phyloP scores from a whole-genome alignment of 1,284 basidiomycete genomes.

The Thelephora terrestris region DNA sequence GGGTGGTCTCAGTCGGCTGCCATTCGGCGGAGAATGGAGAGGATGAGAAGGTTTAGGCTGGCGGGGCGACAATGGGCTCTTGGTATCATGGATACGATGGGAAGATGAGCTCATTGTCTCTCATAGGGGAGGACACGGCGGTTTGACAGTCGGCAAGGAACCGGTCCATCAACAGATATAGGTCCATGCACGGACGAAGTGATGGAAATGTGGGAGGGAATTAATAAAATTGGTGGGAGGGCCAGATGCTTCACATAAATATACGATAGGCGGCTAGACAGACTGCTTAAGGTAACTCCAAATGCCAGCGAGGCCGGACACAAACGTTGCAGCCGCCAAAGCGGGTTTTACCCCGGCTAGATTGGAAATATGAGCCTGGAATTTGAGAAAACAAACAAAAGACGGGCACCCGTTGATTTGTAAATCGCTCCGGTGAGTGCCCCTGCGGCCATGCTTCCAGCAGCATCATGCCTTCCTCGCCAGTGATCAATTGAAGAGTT shows the following conservation, averaged over 20 bases:
- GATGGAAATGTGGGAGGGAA: neutral
- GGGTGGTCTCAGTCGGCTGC: neutral
- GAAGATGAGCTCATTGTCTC: slow-evolving; percentile 1
- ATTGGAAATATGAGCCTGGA: slow-evolving; percentile 28
- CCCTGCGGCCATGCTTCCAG: slow-evolving; percentile 88
- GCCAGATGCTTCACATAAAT: slow-evolving; percentile 18
- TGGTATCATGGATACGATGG: neutral
- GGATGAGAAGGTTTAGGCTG: neutral
- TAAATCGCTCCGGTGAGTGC: slow-evolving; percentile 86
- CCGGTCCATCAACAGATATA: slow-evolving; percentile 1
- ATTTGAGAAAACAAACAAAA: slow-evolving; percentile 22
- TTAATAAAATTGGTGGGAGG: neutral
- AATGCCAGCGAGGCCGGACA: slow-evolving; percentile 79
- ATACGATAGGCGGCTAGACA: slow-evolving; percentile 31
- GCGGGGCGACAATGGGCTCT: neutral
- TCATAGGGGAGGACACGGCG: neutral
- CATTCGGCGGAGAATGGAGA: neutral
- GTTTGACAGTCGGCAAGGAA: neutral
- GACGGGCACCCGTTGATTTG: slow-evolving; percentile 77
- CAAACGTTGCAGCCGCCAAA: slow-evolving; percentile 78
- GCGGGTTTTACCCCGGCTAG: slow-evolving; percentile 87
- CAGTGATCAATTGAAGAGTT: slow-evolving; percentile 89
- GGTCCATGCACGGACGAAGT: neutral
- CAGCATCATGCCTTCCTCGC: slow-evolving; percentile 87
- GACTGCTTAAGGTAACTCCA: slow-evolving; percentile 91